A percentile compares a stretch with the other conserved stretches of the same genome.
phyloP scores from a whole-genome alignment of 1,284 basidiomycete genomes.

The Apiotrichum veenhuisii region DNA sequence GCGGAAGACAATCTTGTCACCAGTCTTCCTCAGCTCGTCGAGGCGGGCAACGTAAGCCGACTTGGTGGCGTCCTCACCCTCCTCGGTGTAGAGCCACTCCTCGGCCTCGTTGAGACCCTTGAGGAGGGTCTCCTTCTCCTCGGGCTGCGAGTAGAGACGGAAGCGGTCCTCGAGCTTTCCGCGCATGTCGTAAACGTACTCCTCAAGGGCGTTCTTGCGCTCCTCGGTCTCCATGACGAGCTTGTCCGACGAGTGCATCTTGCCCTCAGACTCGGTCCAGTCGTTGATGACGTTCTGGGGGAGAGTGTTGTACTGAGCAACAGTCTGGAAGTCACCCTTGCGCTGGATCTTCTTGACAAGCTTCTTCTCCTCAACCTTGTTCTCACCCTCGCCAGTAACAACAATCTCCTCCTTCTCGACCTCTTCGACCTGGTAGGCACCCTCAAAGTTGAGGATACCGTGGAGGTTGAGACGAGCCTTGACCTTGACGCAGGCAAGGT shows the following conservation, averaged over 20 bases:
- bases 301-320: constrained; percentile 62
- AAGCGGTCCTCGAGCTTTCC: constrained; percentile 85
- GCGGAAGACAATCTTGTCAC: constrained; percentile 76
- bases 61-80: constrained; percentile 90
- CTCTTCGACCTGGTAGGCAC: constrained; percentile 69
- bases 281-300: constrained; percentile 61
- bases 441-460: constrained; percentile 79
- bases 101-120: constrained; percentile 69
- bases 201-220: constrained; percentile 93
- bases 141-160: constrained; percentile 63
- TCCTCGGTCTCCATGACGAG: constrained; percentile 94
- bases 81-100: constrained; percentile 92
- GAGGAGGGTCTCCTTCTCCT: constrained; percentile 74
- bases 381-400: constrained; percentile 52
- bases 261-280: constrained; percentile 71
- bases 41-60: constrained; percentile 78
- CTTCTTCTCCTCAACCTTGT: constrained; percentile 66
- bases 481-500: constrained; percentile 76
- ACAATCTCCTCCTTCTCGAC: constrained; percentile 67
- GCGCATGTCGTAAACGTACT: constrained; percentile 92
- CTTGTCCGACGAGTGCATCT: constrained; percentile 86
- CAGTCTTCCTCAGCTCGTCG: constrained; percentile 72
- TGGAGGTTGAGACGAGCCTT: constrained; percentile 81
- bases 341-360: constrained; percentile 63
- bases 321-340: constrained; percentile 75